Base-by-base conservation (phyloP, 768 basidiomycete genomes). In the Gymnopilus dilepis region DNA sequence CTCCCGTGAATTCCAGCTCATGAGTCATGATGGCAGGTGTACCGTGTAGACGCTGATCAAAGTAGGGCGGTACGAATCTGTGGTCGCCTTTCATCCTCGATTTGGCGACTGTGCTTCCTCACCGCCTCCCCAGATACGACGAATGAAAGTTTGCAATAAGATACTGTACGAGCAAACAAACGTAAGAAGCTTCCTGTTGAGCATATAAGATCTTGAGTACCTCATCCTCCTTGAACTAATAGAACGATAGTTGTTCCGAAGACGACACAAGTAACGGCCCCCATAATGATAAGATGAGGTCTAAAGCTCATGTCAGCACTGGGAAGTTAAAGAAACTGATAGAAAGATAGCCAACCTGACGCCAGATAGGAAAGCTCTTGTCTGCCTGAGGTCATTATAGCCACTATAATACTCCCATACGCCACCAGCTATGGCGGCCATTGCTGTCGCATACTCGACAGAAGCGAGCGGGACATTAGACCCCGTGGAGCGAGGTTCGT, bases 391-490 rank as follows among this genome's bases (percentile, higher is more conserved):
- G 69, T 88, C 88, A 67, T 77, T 73, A 45, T 80, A 84, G 1
- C 85, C 85, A 51, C 75, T 78, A 60, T 83, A 81, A 62, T 89
- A 92, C 73, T 90, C 89, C 86, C 86, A 91, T 37, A 78, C 63
- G 0, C 88, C 90, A 1, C 83, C 87, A 8, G 69, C 73, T 21
- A 91, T 78, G 17, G 83, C 81, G 12, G 77, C 76, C 15, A 90
- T 59, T 8, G 88, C 82, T 4, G 86, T 84, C 13, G 72, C 69
- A 50, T 87, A 76, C 60, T 87, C 79, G 4, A 90, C 69, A 19
- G 78, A 75, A 3, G 87, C 85, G 13, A 87, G 74, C 6, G 86
- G 82, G 3, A 85, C 60, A 9, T 75, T 73, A 3, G 75, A 72
- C 6, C 65, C 62, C 19, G 77, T 68, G 12, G 63, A 58, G 45